These are phyloP conservation scores for Staphylotrichum longicolle DNA, from an alignment of 495 filamentous ascomycete species.

Conservation along the genomic window DNA sequence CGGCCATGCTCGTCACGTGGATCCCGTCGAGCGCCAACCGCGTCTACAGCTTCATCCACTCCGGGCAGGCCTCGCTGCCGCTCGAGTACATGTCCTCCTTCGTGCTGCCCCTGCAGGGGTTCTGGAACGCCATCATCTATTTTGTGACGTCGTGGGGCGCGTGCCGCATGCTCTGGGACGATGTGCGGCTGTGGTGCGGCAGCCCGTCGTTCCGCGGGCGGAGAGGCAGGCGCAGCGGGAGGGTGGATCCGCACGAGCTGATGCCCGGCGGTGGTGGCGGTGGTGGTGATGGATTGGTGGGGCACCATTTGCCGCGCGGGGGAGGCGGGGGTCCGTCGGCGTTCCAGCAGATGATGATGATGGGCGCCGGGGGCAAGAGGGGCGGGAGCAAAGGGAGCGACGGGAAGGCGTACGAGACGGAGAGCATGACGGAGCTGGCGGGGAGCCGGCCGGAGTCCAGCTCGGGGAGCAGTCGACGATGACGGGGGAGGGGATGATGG, in stretches of 20 bases:
- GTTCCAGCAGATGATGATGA: conserved; percentile 26
- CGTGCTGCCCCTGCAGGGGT: conserved; percentile 79
- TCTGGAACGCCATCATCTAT: conserved; percentile 85
- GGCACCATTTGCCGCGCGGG: not conserved
- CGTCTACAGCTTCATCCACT: conserved; percentile 63
- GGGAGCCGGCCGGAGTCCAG: conserved; percentile 16
- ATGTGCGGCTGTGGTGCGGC: conserved; percentile 11
- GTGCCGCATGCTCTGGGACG: conserved; percentile 38
- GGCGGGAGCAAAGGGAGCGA: conserved; percentile 23
- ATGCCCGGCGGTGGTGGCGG: not conserved
- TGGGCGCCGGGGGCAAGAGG: conserved; percentile 22
- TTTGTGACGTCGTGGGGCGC: conserved; percentile 58
- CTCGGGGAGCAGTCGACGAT: not conserved
- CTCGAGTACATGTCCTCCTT: conserved; percentile 71
- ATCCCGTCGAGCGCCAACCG: conserved; percentile 79
- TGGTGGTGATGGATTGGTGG: not conserved
- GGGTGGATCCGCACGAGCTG: not conserved
- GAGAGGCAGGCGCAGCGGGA: not conserved
- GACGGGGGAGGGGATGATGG: not conserved
- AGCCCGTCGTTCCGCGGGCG: not conserved
- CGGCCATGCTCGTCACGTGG: conserved; percentile 79
- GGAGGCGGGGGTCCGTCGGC: not conserved
- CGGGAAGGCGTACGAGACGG: conserved; percentile 36
- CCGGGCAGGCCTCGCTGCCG: conserved; percentile 51
- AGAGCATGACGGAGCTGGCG: conserved; percentile 48